A percentile compares a stretch with the other conserved stretches of the same genome.
Conservation (phyloP, 345 rosid genomes). For the Geranium brycei region DNA sequence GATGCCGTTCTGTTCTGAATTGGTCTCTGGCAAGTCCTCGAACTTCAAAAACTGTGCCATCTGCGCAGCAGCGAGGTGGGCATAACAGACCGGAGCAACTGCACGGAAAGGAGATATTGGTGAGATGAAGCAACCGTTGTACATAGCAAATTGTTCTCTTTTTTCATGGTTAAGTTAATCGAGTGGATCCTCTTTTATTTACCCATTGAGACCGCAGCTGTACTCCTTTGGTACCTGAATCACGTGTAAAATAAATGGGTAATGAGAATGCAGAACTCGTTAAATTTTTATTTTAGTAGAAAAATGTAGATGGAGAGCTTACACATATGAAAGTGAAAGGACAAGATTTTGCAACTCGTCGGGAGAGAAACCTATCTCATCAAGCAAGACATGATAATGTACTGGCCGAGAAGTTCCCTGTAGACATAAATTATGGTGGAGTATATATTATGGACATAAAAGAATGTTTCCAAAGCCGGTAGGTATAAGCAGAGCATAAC, state of each 20-base stretch:
- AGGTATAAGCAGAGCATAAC: not conserved
- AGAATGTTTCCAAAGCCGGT: not conserved
- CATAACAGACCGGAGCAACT: slow-evolving; percentile 88
- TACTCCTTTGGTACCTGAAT: slow-evolving; percentile 73
- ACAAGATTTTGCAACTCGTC: slow-evolving; percentile 57
- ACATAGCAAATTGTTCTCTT: not conserved
- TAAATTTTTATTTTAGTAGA: not conserved
- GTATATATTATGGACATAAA: slow-evolving; percentile 1
- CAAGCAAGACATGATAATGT: slow-evolving; percentile 70
- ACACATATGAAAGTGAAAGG: slow-evolving; percentile 76
- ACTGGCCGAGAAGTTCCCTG: slow-evolving; percentile 91
- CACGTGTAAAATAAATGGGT: not conserved
- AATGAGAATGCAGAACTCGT: not conserved
- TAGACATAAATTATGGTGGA: not conserved
- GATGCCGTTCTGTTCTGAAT: slow-evolving; percentile 24
- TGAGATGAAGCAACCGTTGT: not conserved
- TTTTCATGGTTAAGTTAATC: not conserved
- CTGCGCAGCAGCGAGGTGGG: slow-evolving; percentile 81
- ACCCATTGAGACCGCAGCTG: slow-evolving; percentile 76
- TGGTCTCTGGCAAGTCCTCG: slow-evolving; percentile 45
- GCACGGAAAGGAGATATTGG: slow-evolving; percentile 11
- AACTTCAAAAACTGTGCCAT: slow-evolving; percentile 61
- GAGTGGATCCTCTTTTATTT: slow-evolving; percentile 15
- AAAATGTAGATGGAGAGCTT: slow-evolving; percentile 19
- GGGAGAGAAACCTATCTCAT: slow-evolving; percentile 75